A percentile compares a stretch with the other conserved stretches of the same genome.
Evolutionary conservation across 805 yeast species (phyloP).

Genomic region (Schwanniomyces polymorphus): DNA sequence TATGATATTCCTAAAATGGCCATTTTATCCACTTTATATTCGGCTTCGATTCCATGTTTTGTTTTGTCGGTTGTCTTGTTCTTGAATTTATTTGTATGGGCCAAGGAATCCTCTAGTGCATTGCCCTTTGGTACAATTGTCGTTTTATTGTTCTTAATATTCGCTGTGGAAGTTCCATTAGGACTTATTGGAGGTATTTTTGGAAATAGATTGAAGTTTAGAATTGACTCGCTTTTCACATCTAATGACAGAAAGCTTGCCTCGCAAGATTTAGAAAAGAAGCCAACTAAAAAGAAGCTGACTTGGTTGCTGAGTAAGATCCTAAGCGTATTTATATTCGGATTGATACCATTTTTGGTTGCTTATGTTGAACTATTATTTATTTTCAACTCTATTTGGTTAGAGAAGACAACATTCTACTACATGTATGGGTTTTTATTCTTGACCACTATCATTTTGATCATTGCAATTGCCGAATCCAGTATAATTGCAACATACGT

Average conservation of each 20-base stretch:
- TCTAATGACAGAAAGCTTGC: not conserved
- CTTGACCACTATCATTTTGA: slow-evolving; percentile 56
- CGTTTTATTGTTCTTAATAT: slow-evolving; percentile 56
- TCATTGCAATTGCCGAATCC: slow-evolving; percentile 67
- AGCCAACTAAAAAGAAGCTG: slow-evolving; percentile 1
- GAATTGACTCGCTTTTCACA: slow-evolving; percentile 17
- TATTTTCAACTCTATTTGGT: slow-evolving; percentile 75
- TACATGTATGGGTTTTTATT: slow-evolving; percentile 79
- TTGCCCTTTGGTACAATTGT: slow-evolving; percentile 77
- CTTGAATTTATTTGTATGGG: slow-evolving; percentile 73
- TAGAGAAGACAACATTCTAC: slow-evolving; percentile 75
- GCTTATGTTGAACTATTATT: slow-evolving; percentile 77
- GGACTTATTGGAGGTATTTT: slow-evolving; percentile 70
- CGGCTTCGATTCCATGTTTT: slow-evolving; percentile 45
- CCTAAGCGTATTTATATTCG: slow-evolving; percentile 49
- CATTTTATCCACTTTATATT: slow-evolving; percentile 26
- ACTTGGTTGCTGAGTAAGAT: slow-evolving; percentile 23
- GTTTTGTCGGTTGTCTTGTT: slow-evolving; percentile 52
- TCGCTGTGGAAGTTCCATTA: slow-evolving; percentile 70
- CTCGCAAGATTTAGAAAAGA: not conserved
- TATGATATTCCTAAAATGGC: slow-evolving; percentile 12
- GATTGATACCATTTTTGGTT: slow-evolving; percentile 75
- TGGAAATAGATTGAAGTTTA: slow-evolving; percentile 38
- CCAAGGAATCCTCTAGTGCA: slow-evolving; percentile 70
- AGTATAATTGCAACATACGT: slow-evolving; percentile 69